Conservation (phyloP, 164 flowering plant species). For the Aristolochia contorta region DNA sequence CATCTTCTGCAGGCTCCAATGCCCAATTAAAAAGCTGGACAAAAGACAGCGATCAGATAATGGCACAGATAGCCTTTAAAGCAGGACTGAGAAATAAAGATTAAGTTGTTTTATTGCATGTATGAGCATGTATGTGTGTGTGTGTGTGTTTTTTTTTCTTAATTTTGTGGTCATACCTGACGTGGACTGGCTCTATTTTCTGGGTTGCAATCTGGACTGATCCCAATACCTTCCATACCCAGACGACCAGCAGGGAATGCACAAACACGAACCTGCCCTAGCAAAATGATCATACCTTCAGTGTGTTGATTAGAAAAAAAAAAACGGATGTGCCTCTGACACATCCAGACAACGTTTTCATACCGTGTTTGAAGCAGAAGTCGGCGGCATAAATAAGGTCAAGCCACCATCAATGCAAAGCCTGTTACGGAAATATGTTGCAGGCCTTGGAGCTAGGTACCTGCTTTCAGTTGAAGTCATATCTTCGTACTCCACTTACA, state of each 20-base stretch:
- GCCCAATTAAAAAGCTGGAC: constrained; percentile 90
- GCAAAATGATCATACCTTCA: background rate
- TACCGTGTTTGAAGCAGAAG: constrained; percentile 86
- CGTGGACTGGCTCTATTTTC: constrained; percentile 60
- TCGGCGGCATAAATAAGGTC: constrained; percentile 97
- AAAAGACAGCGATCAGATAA: background rate
- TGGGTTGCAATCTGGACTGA: constrained; percentile 95
- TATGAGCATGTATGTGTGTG: too few relatives aligned
- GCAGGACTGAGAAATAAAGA: background rate
- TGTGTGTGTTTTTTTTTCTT: background rate
- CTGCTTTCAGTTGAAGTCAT: constrained; percentile 26
- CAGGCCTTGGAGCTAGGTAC: constrained; percentile 91
- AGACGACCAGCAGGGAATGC: constrained; percentile 80
- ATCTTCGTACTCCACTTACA: background rate
- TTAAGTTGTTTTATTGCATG: background rate
- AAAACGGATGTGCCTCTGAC: background rate
- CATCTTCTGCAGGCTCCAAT: constrained; percentile 91
- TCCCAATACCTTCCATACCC: constrained; percentile 74
- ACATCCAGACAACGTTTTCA: background rate
- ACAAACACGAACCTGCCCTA: constrained; percentile 76
- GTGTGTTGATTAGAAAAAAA: background rate
- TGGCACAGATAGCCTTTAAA: background rate
- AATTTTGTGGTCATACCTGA: constrained; percentile 50
- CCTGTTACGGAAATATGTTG: constrained; percentile 70
- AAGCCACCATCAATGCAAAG: constrained; percentile 91